Evolutionary conservation across 257 asterid genomes (phyloP).

Genomic region (Cruciata laevipes): DNA sequence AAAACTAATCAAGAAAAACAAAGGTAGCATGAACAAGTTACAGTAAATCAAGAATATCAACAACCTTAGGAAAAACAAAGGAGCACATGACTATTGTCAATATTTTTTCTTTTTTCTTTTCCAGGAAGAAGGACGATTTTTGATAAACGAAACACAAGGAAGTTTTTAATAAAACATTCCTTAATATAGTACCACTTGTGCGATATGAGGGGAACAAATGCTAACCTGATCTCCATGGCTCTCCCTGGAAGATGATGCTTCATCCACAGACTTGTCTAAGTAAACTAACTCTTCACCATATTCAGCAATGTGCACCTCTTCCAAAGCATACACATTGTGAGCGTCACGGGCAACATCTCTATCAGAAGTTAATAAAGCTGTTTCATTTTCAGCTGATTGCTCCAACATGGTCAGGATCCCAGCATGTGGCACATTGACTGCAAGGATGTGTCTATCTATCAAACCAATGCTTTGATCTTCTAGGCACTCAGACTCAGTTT

Average conservation of each 20-base stretch:
- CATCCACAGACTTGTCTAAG: slow-evolving; percentile 28
- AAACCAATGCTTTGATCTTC: slow-evolving; percentile 23
- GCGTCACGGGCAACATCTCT: slow-evolving; percentile 23
- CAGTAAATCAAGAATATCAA: background rate
- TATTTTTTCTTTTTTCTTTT: background rate
- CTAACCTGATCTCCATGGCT: slow-evolving; percentile 46
- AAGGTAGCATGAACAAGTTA: background rate
- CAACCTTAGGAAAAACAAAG: background rate
- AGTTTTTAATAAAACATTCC: background rate
- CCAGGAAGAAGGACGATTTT: background rate
- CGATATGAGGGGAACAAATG: slow-evolving; percentile 6
- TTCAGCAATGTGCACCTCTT: slow-evolving; percentile 28
- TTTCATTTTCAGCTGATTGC: slow-evolving; percentile 27
- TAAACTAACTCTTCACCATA: slow-evolving; percentile 33
- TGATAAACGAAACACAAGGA: background rate
- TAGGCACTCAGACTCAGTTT: slow-evolving; percentile 15
- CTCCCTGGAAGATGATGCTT: slow-evolving; percentile 29
- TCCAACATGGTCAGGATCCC: slow-evolving; percentile 23
- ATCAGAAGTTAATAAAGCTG: slow-evolving; percentile 22
- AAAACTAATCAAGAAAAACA: background rate
- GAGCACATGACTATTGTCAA: background rate
- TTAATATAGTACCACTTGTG: background rate
- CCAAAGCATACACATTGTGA: slow-evolving; percentile 24
- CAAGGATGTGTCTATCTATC: slow-evolving; percentile 19
- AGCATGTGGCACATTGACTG: slow-evolving; percentile 17